A percentile compares a stretch with the other conserved stretches of the same genome.
Evolutionary conservation across 805 yeast genomes (phyloP).

Genomic region (Starmerella floris): DNA sequence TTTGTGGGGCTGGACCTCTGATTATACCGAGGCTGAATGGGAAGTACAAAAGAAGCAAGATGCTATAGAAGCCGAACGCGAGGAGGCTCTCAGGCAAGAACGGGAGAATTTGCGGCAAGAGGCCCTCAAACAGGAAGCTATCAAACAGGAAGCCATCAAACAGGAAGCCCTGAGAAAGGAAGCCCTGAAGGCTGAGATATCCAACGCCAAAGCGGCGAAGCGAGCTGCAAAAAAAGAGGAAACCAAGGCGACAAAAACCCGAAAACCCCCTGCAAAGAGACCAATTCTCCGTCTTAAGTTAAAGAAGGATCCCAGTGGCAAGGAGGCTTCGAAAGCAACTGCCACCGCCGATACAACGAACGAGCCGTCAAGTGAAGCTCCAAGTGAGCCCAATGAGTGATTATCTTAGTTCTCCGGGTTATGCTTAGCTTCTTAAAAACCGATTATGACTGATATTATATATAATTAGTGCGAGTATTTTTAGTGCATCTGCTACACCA

Average conservation of each 20-base stretch:
- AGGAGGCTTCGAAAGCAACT: not conserved
- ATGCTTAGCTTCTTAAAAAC: no score
- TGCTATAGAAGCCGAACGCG: conserved; percentile 1
- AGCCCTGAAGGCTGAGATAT: not conserved
- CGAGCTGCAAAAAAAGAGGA: not conserved
- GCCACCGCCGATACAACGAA: not conserved
- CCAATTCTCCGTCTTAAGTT: not conserved
- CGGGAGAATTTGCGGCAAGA: not conserved
- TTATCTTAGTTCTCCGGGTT: no score
- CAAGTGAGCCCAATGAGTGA: not conserved
- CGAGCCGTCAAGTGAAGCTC: not conserved
- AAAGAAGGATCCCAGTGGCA: not conserved
- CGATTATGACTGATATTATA: no score
- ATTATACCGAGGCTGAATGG: conserved; percentile 10
- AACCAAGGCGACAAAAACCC: not conserved
- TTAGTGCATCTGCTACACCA: no score
- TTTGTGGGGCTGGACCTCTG: conserved; percentile 32
- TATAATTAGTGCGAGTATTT: no score
- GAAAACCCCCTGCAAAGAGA: not conserved
- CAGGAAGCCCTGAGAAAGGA: not conserved
- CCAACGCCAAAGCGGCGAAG: not conserved
- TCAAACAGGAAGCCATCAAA: not conserved
- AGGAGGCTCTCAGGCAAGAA: not conserved
- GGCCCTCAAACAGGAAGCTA: not conserved
- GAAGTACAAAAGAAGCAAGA: conserved; percentile 3